Evolutionary conservation across 768 basidiomycete species (phyloP).

Genomic region (Chalciporus sphaerocephalus): DNA sequence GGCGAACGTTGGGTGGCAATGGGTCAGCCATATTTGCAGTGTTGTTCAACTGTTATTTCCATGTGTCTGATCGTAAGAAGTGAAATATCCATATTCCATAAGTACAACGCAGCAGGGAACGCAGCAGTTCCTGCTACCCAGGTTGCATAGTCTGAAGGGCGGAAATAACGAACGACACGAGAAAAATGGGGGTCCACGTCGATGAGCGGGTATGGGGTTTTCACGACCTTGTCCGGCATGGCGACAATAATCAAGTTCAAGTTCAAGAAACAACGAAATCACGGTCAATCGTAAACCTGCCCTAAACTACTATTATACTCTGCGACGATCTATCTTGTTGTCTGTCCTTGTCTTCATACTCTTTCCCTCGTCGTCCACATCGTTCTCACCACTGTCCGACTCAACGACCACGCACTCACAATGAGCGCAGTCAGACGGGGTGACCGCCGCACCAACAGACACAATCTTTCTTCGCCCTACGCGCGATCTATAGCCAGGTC

Average conservation of each 20-base stretch:
- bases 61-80: conserved; percentile 2
- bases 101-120: conserved; percentile 75
- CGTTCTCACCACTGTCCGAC: conserved; percentile 1
- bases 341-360: conserved; percentile 19
- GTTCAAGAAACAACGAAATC: background rate
- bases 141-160: conserved; percentile 79
- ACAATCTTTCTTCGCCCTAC: conserved; percentile 52
- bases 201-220: conserved; percentile 83
- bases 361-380: conserved; percentile 8
- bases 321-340: conserved; percentile 21
- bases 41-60: conserved; percentile 12
- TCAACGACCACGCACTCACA: conserved; percentile 7
- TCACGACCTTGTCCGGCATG: conserved; percentile 45
- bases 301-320: conserved; percentile 26
- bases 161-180: conserved; percentile 86
- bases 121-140: conserved; percentile 80
- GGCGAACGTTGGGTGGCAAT: conserved; percentile 31
- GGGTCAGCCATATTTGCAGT: conserved; percentile 45
- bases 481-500: conserved; percentile 33
- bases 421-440: conserved; percentile 59
- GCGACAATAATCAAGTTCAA: conserved; percentile 9
- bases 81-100: conserved; percentile 68
- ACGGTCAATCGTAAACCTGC: conserved; percentile 22
- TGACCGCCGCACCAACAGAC: conserved; percentile 38
- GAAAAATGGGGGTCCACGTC: conserved; percentile 88